A percentile compares a stretch with the other conserved stretches of the same genome.
Conservation (phyloP, 2,329 filamentous ascomycete species). For the Fusarium globosum region DNA sequence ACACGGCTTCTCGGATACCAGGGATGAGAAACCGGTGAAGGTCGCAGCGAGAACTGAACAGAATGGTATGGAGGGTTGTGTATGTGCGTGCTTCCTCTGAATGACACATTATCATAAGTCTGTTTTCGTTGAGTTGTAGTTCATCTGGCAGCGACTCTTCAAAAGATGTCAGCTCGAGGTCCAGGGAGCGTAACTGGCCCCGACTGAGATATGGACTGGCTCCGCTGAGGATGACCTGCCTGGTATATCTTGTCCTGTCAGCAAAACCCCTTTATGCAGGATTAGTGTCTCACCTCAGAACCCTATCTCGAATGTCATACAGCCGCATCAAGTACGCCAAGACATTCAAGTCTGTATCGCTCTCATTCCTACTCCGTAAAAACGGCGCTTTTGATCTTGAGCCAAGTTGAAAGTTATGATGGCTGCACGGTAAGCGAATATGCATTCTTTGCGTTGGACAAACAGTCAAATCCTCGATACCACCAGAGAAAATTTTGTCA, state of each 20-base stretch:
- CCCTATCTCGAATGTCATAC: slow-evolving; percentile 37
- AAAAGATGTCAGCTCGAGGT: slow-evolving; percentile 36
- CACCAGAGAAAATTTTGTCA: slow-evolving; percentile 43
- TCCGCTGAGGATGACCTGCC: slow-evolving; percentile 31
- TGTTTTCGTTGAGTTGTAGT: slow-evolving; percentile 20
- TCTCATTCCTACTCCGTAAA: not conserved
- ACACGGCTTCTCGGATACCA: slow-evolving; percentile 39
- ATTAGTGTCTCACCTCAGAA: slow-evolving; percentile 35
- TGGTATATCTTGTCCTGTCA: slow-evolving; percentile 23
- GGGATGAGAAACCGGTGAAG: slow-evolving; percentile 43
- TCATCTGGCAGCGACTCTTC: slow-evolving; percentile 35
- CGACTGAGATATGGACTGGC: slow-evolving; percentile 29
- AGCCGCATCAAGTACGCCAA: slow-evolving; percentile 39
- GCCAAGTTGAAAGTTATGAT: slow-evolving; percentile 43
- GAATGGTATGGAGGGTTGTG: slow-evolving; percentile 25
- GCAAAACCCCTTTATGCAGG: too few species aligned
- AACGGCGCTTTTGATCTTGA: slow-evolving; percentile 33
- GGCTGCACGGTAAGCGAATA: slow-evolving; percentile 40
- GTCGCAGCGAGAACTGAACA: slow-evolving; percentile 41
- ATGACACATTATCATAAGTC: slow-evolving; percentile 42
- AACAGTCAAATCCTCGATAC: slow-evolving; percentile 45
- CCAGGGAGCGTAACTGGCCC: slow-evolving; percentile 16
- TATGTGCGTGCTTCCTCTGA: slow-evolving; percentile 39
- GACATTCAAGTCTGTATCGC: slow-evolving; percentile 23
- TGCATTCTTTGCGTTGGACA: slow-evolving; percentile 41